Conservation (phyloP, 129 eudicot genomes). For the Helianthus annuus region HanXRQr2.0-SUNRISE NC_035446.2:171929543-171930042, state of each 20-base stretch:
- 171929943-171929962: too few relatives aligned
- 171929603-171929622: not conserved
- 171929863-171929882: not conserved
- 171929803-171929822: not conserved
- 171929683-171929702: conserved; percentile 58
- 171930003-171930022: too few relatives aligned
- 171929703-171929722: conserved; percentile 37
- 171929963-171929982: too few relatives aligned
- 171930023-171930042: too few relatives aligned
- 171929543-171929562: too few relatives aligned
- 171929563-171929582: too few relatives aligned
- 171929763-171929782: not conserved
- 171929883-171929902: not conserved
- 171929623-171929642: not conserved
- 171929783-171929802: not conserved
- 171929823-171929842: too few relatives aligned
- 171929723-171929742: not conserved
- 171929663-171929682: conserved; percentile 77
- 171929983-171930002: too few relatives aligned
- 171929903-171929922: too few relatives aligned
- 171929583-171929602: too few relatives aligned
- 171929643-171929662: conserved; percentile 1
- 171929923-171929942: too few relatives aligned
- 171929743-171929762: not conserved
- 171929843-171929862: not conserved